These are phyloP conservation scores for Populus tremula DNA, from an alignment of 345 rosid species.

Conservation along the genomic window DNA sequence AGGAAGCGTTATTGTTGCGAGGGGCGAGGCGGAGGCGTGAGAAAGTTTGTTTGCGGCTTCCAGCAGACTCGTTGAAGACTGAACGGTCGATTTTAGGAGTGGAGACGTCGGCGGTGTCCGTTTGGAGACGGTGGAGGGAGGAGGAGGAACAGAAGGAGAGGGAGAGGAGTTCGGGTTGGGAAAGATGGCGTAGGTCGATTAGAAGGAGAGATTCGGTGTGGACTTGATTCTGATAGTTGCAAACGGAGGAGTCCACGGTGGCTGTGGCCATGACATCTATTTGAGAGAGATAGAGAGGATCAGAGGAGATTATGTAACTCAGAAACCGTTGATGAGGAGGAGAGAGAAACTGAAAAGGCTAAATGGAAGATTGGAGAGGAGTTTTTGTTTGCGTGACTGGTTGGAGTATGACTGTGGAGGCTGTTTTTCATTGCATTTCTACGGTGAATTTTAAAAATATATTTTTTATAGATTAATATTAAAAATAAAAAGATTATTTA, in stretches of 20 bases:
- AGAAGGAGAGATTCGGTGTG: slow-evolving; percentile 47
- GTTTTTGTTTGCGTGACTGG: not conserved
- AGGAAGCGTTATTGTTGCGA: slow-evolving; percentile 35
- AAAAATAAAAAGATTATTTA: no score
- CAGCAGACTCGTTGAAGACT: slow-evolving; percentile 94
- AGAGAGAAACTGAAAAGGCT: not conserved
- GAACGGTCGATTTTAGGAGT: slow-evolving; percentile 81
- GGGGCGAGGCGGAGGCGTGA: slow-evolving; percentile 75
- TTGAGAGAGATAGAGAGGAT: not conserved
- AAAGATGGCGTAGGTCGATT: slow-evolving; percentile 61
- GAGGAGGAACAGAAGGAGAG: slow-evolving; percentile 44
- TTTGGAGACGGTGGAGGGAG: slow-evolving; percentile 17
- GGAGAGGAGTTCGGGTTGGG: slow-evolving; percentile 54
- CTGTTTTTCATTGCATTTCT: no score
- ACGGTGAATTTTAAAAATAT: no score
- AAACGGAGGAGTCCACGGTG: slow-evolving; percentile 31
- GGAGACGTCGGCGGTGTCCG: slow-evolving; percentile 42
- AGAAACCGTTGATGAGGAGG: not conserved
- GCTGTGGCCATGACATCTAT: slow-evolving; percentile 40
- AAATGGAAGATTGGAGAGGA: not conserved
- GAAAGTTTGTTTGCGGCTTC: slow-evolving; percentile 89
- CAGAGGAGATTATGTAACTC: not conserved
- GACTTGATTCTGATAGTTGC: slow-evolving; percentile 12
- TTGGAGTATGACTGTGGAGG: no score
- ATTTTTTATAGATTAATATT: no score